phyloP scores from a whole-genome alignment of 176 grass and related monocot species.

The Musa acuminata region DNA sequence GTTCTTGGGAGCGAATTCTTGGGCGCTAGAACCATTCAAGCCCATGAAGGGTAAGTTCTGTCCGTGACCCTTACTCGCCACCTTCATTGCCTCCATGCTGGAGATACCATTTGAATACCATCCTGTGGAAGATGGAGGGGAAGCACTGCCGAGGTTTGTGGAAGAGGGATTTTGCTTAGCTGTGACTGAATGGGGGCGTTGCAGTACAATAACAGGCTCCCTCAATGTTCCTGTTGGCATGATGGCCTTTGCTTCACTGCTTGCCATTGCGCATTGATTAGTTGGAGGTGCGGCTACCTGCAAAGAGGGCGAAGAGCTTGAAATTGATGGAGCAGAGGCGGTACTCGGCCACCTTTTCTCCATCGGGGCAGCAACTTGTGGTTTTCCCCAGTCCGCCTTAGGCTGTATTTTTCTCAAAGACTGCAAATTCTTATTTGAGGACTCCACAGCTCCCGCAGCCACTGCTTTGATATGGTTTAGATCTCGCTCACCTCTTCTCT shows the following conservation, averaged over 20 bases:
- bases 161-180: constrained; percentile 62
- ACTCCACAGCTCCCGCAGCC: constrained; percentile 50
- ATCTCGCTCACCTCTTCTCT: constrained; percentile 68
- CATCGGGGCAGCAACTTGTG: constrained; percentile 35
- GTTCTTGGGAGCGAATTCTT: constrained; percentile 40
- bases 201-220: constrained; percentile 74
- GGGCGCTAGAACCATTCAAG: constrained; percentile 34
- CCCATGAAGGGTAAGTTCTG: constrained; percentile 52
- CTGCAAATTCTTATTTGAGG: constrained; percentile 52
- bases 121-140: constrained; percentile 42
- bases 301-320: constrained; percentile 50
- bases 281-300: constrained; percentile 43
- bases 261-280: constrained; percentile 39
- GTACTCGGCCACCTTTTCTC: constrained; percentile 60
- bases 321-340: constrained; percentile 41
- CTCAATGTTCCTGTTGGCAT: constrained; percentile 42
- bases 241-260: constrained; percentile 42
- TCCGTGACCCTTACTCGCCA: constrained; percentile 47
- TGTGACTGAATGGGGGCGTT: constrained; percentile 55
- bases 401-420: constrained; percentile 31
- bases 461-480: constrained; percentile 54
- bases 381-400: constrained; percentile 41
- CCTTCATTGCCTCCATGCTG: constrained; percentile 33
- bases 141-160: constrained; percentile 47
- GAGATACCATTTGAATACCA: constrained; percentile 66